Conservation (phyloP, 768 basidiomycete species). For the Podaxis sp. region DNA sequence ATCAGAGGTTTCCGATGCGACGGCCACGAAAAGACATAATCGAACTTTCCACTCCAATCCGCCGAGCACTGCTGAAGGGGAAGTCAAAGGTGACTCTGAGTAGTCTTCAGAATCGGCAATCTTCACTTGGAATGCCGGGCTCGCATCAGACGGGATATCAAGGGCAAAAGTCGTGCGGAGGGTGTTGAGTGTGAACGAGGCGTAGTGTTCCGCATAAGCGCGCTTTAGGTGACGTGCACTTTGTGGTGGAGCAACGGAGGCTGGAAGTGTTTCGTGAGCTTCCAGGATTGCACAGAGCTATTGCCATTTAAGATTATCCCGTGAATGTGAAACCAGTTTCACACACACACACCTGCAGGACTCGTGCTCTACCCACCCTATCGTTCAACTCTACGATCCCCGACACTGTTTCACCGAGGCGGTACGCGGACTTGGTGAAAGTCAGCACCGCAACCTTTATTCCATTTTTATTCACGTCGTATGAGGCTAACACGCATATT, state of each 20-base stretch:
- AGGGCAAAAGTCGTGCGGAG: conserved; percentile 81
- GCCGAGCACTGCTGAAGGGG: conserved; percentile 34
- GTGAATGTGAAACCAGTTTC: not conserved
- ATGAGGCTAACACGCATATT: conserved; percentile 57
- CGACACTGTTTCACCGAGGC: conserved; percentile 88
- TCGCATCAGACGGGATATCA: conserved; percentile 89
- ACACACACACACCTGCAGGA: conserved; percentile 59
- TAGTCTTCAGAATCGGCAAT: conserved; percentile 30
- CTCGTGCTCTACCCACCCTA: conserved; percentile 60
- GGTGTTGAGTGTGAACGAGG: conserved; percentile 67
- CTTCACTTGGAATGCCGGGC: conserved; percentile 76
- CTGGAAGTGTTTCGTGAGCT: conserved; percentile 80
- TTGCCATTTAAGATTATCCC: not conserved
- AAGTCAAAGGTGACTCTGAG: conserved; percentile 7
- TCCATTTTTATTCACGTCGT: conserved; percentile 93
- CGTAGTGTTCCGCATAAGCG: conserved; percentile 82
- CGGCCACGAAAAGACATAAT: conserved; percentile 78
- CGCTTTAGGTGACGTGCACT: conserved; percentile 56
- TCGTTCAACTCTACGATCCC: conserved; percentile 89
- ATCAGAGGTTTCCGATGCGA: conserved; percentile 45
- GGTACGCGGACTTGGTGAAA: conserved; percentile 85
- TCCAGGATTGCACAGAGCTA: conserved; percentile 88
- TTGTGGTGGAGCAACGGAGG: conserved; percentile 44
- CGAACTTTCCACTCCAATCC: conserved; percentile 91
- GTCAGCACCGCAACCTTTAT: conserved; percentile 87